Percentiles rank a stretch among this genome's conserved stretches.
phyloP scores from a whole-genome alignment of 768 basidiomycete genomes.

The Brasilioporus rufonigricans region DNA sequence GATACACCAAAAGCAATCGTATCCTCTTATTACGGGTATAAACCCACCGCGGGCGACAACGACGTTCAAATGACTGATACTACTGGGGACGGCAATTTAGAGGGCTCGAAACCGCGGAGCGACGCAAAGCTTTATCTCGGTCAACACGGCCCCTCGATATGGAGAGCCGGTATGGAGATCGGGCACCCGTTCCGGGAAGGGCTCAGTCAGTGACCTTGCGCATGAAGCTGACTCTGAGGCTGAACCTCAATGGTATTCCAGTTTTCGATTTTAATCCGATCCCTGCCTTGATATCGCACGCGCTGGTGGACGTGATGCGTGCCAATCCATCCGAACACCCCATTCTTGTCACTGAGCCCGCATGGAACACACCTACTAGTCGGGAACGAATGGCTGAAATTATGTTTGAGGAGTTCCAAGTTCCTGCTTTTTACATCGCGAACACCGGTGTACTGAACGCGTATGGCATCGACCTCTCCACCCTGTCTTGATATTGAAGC shows the following conservation, averaged over 20 bases:
- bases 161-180: constrained; percentile 89
- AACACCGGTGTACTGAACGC: constrained; percentile 93
- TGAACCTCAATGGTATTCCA: constrained; percentile 26
- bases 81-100: constrained; percentile 30
- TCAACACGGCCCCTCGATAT: constrained; percentile 84
- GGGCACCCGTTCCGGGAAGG: constrained; percentile 82
- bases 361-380: constrained; percentile 94
- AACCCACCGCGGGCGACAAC: constrained; percentile 34
- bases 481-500: constrained; percentile 9
- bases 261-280: constrained; percentile 79
- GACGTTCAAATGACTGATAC: constrained; percentile 43
- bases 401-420: constrained; percentile 94
- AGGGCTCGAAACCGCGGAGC: constrained; percentile 37
- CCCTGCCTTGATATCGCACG: constrained; percentile 68
- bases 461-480: constrained; percentile 43
- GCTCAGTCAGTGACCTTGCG: constrained; percentile 56
- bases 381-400: constrained; percentile 95
- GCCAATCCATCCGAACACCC: constrained; percentile 84
- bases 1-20: constrained; percentile 92
- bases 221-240: not conserved
- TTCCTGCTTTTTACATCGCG: constrained; percentile 95
- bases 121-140: constrained; percentile 73
- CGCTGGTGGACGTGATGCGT: constrained; percentile 72
- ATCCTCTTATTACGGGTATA: constrained; percentile 86
- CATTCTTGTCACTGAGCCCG: constrained; percentile 88